These are phyloP conservation scores for Pseudozyma hubeiensis DNA, from an alignment of 1,284 basidiomycete genomes.

Conservation along the genomic window DNA sequence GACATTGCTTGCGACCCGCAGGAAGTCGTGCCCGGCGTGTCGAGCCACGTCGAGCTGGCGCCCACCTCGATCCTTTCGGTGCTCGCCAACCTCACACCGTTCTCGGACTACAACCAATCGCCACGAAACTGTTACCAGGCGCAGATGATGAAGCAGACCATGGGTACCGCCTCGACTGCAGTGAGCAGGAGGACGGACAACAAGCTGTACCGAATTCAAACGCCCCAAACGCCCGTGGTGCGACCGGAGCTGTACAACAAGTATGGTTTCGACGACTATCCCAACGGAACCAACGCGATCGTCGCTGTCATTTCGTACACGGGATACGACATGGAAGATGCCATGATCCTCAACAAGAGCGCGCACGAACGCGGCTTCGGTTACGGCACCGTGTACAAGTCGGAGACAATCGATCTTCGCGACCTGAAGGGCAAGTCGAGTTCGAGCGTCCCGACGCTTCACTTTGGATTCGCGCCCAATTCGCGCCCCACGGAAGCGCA, in stretches of 20 bases:
- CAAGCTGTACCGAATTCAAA: slow-evolving; percentile 96
- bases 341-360: slow-evolving; percentile 99
- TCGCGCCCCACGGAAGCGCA: slow-evolving; percentile 48
- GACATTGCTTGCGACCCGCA: slow-evolving; percentile 92
- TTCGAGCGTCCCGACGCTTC: slow-evolving; percentile 70
- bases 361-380: slow-evolving; percentile 97
- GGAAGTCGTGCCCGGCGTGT: slow-evolving; percentile 84
- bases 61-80: slow-evolving; percentile 94
- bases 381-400: slow-evolving; percentile 97
- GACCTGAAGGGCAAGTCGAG: slow-evolving; percentile 72
- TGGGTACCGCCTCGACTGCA: slow-evolving; percentile 97
- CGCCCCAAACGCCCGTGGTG: slow-evolving; percentile 93
- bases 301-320: slow-evolving; percentile 99
- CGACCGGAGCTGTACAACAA: slow-evolving; percentile 90
- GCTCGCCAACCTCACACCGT: slow-evolving; percentile 76
- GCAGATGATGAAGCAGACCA: slow-evolving; percentile 99
- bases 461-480: slow-evolving; percentile 84
- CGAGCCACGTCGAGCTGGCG: slow-evolving; percentile 88
- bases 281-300: slow-evolving; percentile 96
- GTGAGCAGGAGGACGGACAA: slow-evolving; percentile 94
- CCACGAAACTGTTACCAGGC: slow-evolving; percentile 76
- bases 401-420: slow-evolving; percentile 89
- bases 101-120: slow-evolving; percentile 91
- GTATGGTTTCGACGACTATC: slow-evolving; percentile 99
- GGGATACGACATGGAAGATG: slow-evolving; percentile 99